A percentile compares a stretch with the other conserved stretches of the same genome.
These are phyloP conservation scores for Torulaspora maleeae DNA, from an alignment of 805 yeast genomes.

Conservation along the genomic window DNA sequence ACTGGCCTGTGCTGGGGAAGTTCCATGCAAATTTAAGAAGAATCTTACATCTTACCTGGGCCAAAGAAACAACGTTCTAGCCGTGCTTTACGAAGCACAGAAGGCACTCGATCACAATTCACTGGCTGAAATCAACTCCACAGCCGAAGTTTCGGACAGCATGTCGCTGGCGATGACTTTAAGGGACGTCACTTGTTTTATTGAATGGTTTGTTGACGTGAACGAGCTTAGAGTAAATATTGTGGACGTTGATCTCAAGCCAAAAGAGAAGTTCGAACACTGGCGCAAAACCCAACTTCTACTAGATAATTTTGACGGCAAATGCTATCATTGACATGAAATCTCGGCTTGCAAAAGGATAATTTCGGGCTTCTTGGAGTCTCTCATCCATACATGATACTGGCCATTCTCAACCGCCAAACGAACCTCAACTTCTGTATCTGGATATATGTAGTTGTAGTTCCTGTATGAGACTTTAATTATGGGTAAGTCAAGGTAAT, in stretches of 20 bases:
- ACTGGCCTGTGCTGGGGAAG: background rate
- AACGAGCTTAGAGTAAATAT: constrained; percentile 24
- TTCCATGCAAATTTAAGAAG: constrained; percentile 17
- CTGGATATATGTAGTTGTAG: constrained; percentile 40
- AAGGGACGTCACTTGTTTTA: constrained; percentile 38
- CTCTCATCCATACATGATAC: constrained; percentile 9
- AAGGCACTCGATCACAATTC: constrained; percentile 4
- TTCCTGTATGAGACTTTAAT: constrained; percentile 42
- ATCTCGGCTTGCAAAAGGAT: constrained; percentile 6
- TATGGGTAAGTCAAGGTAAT: constrained; percentile 21
- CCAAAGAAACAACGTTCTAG: constrained; percentile 21
- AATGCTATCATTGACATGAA: constrained; percentile 24
- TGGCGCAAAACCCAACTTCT: constrained; percentile 44
- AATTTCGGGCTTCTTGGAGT: constrained; percentile 5
- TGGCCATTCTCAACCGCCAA: constrained; percentile 3
- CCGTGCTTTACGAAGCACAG: constrained; percentile 25
- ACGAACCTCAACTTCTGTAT: constrained; percentile 28
- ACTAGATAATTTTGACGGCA: constrained; percentile 22
- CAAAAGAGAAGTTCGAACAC: constrained; percentile 42
- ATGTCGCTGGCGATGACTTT: constrained; percentile 36
- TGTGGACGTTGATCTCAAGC: constrained; percentile 54
- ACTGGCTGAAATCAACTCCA: constrained; percentile 2
- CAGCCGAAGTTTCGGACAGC: constrained; percentile 16
- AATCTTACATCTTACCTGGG: constrained; percentile 24
- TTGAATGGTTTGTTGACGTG: constrained; percentile 20